phyloP scores from a whole-genome alignment of 495 filamentous ascomycete species.

The Pseudoneurospora amorphoporcata region DNA sequence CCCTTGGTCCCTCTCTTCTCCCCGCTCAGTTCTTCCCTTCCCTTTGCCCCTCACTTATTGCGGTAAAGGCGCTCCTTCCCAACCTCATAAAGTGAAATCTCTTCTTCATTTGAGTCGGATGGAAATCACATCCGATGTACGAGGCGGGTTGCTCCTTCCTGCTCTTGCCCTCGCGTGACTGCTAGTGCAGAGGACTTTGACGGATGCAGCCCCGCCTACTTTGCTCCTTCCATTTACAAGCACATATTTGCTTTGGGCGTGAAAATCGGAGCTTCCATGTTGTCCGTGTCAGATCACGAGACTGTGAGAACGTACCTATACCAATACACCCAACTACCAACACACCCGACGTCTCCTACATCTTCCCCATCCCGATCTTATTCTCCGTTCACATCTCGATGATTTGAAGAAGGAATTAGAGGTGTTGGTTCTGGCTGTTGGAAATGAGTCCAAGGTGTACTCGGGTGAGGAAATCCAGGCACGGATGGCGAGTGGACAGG shows the following conservation, averaged over 20 bases:
- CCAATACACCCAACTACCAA: too few relatives aligned
- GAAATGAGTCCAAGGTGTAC: constrained; percentile 1
- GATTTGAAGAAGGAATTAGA: not conserved
- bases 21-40: not conserved
- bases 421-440: not conserved
- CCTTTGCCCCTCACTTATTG: not conserved
- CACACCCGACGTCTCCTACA: too few relatives aligned
- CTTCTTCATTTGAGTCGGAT: not conserved
- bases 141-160: not conserved
- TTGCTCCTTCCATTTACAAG: not conserved
- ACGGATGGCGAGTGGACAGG: not conserved
- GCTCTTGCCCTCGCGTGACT: not conserved
- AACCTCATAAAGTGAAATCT: not conserved
- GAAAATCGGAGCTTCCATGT: not conserved
- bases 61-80: not conserved
- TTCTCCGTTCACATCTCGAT: too few relatives aligned
- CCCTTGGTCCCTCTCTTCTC: not conserved
- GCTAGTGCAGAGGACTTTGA: not conserved
- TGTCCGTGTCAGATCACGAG: not conserved
- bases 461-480: not conserved
- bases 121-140: not conserved
- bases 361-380: too few relatives aligned
- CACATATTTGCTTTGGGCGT: not conserved
- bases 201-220: not conserved
- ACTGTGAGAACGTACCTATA: not conserved